Evolutionary conservation across 768 basidiomycete species (phyloP).

Genomic region (Mycena leptocephala): DNA sequence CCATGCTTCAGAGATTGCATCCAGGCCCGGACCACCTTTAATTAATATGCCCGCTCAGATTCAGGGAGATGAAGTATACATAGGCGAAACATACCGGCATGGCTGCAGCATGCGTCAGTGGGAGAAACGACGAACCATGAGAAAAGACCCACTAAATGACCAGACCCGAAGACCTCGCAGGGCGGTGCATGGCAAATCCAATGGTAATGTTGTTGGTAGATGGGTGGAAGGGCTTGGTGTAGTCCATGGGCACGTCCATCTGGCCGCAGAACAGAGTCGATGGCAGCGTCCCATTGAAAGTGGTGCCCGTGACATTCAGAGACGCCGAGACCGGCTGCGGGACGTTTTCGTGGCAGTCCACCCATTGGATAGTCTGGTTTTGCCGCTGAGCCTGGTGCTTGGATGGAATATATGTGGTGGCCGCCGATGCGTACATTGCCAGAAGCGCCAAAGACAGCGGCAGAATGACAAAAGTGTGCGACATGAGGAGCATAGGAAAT

Average conservation of each 20-base stretch:
- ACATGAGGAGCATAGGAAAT: too few relatives aligned
- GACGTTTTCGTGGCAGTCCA: constrained; percentile 14
- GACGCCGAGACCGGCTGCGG: background rate
- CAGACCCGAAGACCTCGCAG: constrained; percentile 1
- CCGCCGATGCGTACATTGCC: too few relatives aligned
- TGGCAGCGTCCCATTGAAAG: background rate
- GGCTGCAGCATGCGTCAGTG: background rate
- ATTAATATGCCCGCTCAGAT: background rate
- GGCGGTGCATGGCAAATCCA: constrained; percentile 31
- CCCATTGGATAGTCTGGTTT: constrained; percentile 14
- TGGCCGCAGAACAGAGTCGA: constrained; percentile 18
- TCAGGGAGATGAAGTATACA: too few relatives aligned
- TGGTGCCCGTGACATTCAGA: constrained; percentile 1
- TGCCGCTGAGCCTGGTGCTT: too few relatives aligned
- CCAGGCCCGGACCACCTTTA: constrained; percentile 26
- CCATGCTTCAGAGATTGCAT: constrained; percentile 30
- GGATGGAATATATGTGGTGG: too few relatives aligned
- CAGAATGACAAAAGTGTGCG: too few relatives aligned
- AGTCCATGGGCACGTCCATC: constrained; percentile 31
- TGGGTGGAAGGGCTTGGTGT: constrained; percentile 10
- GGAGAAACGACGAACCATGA: background rate
- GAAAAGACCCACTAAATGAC: background rate
- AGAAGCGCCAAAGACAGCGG: too few relatives aligned
- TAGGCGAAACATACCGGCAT: too few relatives aligned
- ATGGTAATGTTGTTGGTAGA: too few relatives aligned